Percentiles rank a stretch among this genome's conserved stretches.
These are phyloP conservation scores for Emmonsia crescens DNA, from an alignment of 2,329 filamentous ascomycete species.

Conservation along the genomic window DNA sequence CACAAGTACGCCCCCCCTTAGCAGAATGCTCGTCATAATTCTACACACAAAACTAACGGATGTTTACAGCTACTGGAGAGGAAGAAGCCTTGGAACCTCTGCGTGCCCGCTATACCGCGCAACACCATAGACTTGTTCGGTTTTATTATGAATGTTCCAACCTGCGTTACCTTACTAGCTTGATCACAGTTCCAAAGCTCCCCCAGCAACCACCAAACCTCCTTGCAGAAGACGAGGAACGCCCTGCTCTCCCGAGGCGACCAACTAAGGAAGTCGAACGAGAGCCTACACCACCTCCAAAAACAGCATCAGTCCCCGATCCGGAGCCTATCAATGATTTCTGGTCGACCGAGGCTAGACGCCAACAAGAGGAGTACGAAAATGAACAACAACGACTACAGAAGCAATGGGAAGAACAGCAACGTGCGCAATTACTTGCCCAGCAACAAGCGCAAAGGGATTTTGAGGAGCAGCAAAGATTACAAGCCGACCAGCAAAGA, in stretches of 20 bases:
- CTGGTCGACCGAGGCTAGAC: conserved; percentile 85
- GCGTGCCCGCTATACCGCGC: conserved; percentile 79
- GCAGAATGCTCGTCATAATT: background rate
- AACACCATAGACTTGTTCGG: conserved; percentile 90
- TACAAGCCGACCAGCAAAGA: conserved; percentile 78
- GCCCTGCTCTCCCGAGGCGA: conserved; percentile 70
- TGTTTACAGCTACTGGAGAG: conserved; percentile 64
- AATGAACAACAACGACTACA: conserved; percentile 84
- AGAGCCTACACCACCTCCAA: conserved; percentile 57
- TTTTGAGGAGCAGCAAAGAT: conserved; percentile 92
- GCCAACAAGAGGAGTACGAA: conserved; percentile 90
- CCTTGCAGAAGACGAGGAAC: conserved; percentile 70
- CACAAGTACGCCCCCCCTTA: conserved; percentile 52
- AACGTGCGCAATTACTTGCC: conserved; percentile 69
- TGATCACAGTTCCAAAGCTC: conserved; percentile 92
- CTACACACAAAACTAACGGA: conserved; percentile 13
- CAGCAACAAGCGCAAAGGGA: conserved; percentile 78
- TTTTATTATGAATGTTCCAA: conserved; percentile 99
- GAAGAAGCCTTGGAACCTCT: conserved; percentile 85
- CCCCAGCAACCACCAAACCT: conserved; percentile 89
- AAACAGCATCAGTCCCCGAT: conserved; percentile 52
- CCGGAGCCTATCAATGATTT: conserved; percentile 95
- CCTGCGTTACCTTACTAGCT: conserved; percentile 84
- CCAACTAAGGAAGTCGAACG: conserved; percentile 59
- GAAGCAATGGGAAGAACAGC: conserved; percentile 72